Evolutionary conservation across 192 early-diverging fungal species (phyloP), one percentile per base, ranked within the genome.

Genomic region (Coemansia sp.): DNA sequence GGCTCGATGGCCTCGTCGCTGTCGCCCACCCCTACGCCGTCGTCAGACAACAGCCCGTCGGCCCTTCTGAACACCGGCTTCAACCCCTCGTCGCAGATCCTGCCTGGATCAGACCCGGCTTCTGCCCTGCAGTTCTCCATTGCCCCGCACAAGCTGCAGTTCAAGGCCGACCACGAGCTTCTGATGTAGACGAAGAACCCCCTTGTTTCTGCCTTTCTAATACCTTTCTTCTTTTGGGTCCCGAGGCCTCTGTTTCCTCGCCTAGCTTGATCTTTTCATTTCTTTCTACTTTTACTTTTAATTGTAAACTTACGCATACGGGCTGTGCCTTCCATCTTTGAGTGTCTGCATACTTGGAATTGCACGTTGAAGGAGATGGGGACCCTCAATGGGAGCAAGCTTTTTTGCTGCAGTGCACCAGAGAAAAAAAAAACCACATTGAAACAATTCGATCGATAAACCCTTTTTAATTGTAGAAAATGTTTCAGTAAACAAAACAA

Each of bases 61-160:
- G 55, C 20, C 14, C 30, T 57, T 19, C 10, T 57, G 20, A 35
- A 36, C 55, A 18, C 55, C 57, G 63, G 5, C 35, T 67, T 7
- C 67, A 62, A 14, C 1, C 30, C 55, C 16, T 35, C 29, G 23
- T 10, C 30, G 6, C 55, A 39, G 6, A 10, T 35, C 18, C 55
- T n/a, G 20, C n/a, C 55, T 20, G 45, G 60, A 36, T 51, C 45
- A n/a, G 47, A 19, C 54, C 39, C 58, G 29, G 36, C 68, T 22
- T 3, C 53, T 23, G 66, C 62, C 29, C 53, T 78, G 60, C 70
- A 72, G 35, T 69, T 69, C 30, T 65, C 75, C 28, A 66, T 69
- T 25, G 70, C 70, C 28, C 75, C 75, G 45, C 65, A 78, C 48
- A 78, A 72, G 32, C 53, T 79, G 20, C 76, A 79, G 60, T 70